Percentiles rank a stretch among this genome's conserved stretches.
These are phyloP conservation scores for Chalaropsis ovoidea DNA, from an alignment of 2,329 filamentous ascomycete species.

Conservation along the genomic window DNA sequence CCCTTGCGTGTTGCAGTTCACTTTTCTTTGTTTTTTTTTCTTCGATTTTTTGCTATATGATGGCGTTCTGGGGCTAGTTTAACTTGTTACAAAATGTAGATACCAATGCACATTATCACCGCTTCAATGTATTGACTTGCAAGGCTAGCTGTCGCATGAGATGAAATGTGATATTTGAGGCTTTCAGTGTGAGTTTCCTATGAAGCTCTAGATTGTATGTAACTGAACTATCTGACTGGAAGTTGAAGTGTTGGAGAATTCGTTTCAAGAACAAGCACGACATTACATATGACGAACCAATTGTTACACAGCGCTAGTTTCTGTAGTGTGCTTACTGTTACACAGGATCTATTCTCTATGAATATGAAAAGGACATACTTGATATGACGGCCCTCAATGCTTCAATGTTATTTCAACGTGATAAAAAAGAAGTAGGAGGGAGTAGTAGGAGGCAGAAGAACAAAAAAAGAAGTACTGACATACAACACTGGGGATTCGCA, in stretches of 20 bases:
- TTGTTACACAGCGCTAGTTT: too few species aligned
- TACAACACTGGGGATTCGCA: conserved; percentile 16
- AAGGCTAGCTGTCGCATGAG: neutral
- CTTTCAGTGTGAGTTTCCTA: too few species aligned
- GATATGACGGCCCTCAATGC: too few species aligned
- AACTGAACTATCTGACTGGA: too few species aligned
- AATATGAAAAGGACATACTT: too few species aligned
- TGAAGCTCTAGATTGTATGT: too few species aligned
- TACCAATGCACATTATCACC: conserved; percentile 13
- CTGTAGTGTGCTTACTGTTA: too few species aligned
- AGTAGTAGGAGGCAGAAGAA: neutral
- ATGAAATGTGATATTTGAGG: neutral
- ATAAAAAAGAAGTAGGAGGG: neutral
- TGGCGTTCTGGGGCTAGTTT: conserved; percentile 23
- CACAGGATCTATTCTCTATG: too few species aligned
- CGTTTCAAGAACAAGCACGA: too few species aligned
- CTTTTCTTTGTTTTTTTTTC: conserved; percentile 11
- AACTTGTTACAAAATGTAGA: conserved; percentile 19
- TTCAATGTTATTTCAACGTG: too few species aligned
- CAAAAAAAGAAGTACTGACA: conserved; percentile 12
- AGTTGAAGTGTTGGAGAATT: too few species aligned
- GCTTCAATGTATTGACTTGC: neutral
- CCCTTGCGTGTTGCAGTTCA: conserved; percentile 11
- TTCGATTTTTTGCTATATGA: conserved; percentile 19
- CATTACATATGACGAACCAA: too few species aligned